Base-by-base conservation (phyloP, 2,329 filamentous ascomycete genomes). In the Bipolaris zeicola region DNA sequence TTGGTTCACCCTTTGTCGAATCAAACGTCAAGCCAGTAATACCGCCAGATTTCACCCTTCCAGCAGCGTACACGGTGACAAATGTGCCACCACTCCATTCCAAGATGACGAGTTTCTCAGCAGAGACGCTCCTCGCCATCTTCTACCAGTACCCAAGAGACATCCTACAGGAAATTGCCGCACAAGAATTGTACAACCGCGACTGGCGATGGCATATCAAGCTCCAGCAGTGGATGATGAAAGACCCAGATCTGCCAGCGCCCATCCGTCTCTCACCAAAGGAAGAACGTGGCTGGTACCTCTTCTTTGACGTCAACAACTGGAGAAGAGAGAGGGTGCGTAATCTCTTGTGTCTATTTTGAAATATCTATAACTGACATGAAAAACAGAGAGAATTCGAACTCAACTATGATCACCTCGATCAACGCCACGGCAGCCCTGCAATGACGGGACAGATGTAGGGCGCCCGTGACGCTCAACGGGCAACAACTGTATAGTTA, bases 61-160 rank as follows among this genome's bases (percentile, higher is more conserved):
- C 87, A 4, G 77, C 80, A 37, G 88, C 86, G 57, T 89, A 89
- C 70, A 85, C 81, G 10, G 87, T 89, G 8, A 83, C 82, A 53
- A 89, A 89, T 65, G 86, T 89, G 10, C 87, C 87, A 48, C 81
- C 84, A 6, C 76, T 89, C 18, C 80, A 84, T 52, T 78, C 80
- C 45, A 84, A 86, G 56, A 83, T 87, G 62, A 76, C 79, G 3
- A 83, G 82, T 52, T 87, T 87, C 72, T 83, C 80, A 39, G 81
- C 86, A 61, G 87, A 89, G 70, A 89, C 87, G 0, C 78, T 89
- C 4, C 87, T 89, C 70, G 87, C 85, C 68, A 87, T 89, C 57
- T 89, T 89, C 79, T 89, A 89, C 75, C 86, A 85, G 60, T 84
- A 85, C 77, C 86, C 87, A 13, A 79, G 85, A 56, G 86, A 89